A percentile compares a stretch with the other conserved stretches of the same genome.
Conservation (phyloP, 208 protist species). For the Crithidia mellificae region DNA sequence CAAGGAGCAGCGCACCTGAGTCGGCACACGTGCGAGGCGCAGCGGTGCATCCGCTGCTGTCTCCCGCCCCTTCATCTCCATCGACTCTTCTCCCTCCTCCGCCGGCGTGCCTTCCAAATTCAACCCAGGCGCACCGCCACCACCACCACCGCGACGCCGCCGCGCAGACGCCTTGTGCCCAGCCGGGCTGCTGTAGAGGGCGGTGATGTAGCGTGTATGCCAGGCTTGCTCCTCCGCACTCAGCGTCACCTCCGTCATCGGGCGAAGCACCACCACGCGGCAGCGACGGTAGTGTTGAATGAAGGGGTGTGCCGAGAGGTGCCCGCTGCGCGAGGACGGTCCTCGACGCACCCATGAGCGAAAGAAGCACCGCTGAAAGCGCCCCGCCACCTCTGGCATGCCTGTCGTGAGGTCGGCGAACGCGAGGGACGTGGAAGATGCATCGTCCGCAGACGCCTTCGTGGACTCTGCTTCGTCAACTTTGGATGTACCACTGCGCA, state of each 20-base stretch:
- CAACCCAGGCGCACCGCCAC: no score
- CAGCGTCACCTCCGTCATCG: slow-evolving; percentile 46
- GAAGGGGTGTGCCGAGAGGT: slow-evolving; percentile 42
- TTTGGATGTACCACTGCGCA: neutral
- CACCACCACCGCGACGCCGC: no score
- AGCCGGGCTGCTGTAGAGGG: slow-evolving; percentile 12
- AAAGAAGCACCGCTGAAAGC: slow-evolving; percentile 78
- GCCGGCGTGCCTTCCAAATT: neutral
- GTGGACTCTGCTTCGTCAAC: neutral
- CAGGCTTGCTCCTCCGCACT: slow-evolving; percentile 43
- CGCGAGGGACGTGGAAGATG: neutral
- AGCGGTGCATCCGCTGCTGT: slow-evolving; percentile 6
- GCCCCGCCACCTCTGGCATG: slow-evolving; percentile 60
- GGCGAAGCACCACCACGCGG: slow-evolving; percentile 62
- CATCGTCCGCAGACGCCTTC: neutral
- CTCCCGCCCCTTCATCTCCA: neutral
- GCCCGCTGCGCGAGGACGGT: slow-evolving; percentile 36
- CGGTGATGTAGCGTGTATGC: slow-evolving; percentile 34
- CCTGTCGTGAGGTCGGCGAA: slow-evolving; percentile 14
- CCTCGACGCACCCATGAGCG: slow-evolving; percentile 30
- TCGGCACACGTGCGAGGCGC: slow-evolving; percentile 2
- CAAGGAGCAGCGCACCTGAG: slow-evolving; percentile 52
- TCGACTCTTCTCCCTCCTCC: slow-evolving; percentile 2
- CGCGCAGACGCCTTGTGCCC: neutral
- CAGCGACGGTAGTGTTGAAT: slow-evolving; percentile 41